A percentile compares a stretch with the other conserved stretches of the same genome.
These are phyloP conservation scores for Pythium diclinum DNA, from an alignment of 352 stramenopile species.

Conservation along the genomic window DNA sequence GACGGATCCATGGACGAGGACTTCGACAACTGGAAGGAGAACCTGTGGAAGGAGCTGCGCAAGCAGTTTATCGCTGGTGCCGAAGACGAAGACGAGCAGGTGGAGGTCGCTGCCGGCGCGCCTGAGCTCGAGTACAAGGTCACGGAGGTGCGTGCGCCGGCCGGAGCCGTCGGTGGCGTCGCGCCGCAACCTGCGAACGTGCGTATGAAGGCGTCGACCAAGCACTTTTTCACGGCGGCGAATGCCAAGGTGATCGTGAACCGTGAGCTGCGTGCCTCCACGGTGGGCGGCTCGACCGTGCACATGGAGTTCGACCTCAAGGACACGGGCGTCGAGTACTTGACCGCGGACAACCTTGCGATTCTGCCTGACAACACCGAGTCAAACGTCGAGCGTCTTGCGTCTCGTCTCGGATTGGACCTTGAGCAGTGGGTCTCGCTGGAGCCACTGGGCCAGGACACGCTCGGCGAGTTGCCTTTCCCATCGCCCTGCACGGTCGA, in stretches of 20 bases:
- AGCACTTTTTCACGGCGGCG: constrained; percentile 89
- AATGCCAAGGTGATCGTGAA: constrained; percentile 85
- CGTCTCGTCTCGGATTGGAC: constrained; percentile 82
- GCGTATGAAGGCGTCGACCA: constrained; percentile 77
- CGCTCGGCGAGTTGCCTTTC: constrained; percentile 82
- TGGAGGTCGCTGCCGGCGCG: constrained; percentile 9
- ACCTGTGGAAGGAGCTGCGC: constrained; percentile 79
- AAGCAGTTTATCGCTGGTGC: constrained; percentile 54
- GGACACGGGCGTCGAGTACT: constrained; percentile 82
- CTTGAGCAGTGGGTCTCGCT: constrained; percentile 89
- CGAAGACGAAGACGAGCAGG: constrained; percentile 24
- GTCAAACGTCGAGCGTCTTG: constrained; percentile 80
- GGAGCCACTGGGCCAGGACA: constrained; percentile 46
- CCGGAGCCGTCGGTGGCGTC: constrained; percentile 11
- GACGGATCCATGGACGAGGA: constrained; percentile 92
- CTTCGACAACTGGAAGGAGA: constrained; percentile 95
- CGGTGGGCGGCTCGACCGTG: constrained; percentile 77
- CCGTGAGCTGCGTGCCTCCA: constrained; percentile 86
- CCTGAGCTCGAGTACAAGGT: constrained; percentile 62
- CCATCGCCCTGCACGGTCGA: constrained; percentile 93
- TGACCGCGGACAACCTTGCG: constrained; percentile 93
- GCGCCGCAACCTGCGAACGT: constrained; percentile 24
- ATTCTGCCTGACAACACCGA: constrained; percentile 90
- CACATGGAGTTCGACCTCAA: constrained; percentile 90
- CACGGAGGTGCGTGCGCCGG: constrained; percentile 39